Evolutionary conservation across 768 basidiomycete species (phyloP).

Genomic region (Harrya chromipes): DNA sequence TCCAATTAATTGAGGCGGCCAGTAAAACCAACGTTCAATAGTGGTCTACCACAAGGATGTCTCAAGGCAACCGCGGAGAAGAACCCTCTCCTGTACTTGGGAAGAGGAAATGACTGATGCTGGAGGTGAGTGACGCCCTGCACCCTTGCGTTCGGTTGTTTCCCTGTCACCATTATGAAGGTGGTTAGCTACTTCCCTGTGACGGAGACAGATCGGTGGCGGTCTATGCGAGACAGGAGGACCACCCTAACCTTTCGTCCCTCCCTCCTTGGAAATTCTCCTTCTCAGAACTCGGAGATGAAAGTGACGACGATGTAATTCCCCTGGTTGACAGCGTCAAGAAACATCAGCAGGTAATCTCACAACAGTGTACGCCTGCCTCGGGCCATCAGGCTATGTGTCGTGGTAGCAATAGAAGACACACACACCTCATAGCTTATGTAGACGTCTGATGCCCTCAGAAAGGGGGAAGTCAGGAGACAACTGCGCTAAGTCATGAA

Average conservation of each 20-base stretch:
- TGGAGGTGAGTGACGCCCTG: constrained; percentile 8
- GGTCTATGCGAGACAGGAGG: constrained; percentile 10
- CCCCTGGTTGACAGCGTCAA: constrained; percentile 5
- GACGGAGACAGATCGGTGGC: constrained; percentile 16
- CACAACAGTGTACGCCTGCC: constrained; percentile 3
- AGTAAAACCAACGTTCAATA: constrained; percentile 2
- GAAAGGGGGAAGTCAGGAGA: constrained; percentile 8
- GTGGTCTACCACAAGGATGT: constrained; percentile 21
- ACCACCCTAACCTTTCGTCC: constrained; percentile 10
- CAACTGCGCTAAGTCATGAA: constrained; percentile 7
- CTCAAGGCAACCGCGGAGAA: constrained; percentile 25
- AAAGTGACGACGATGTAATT: constrained; percentile 9
- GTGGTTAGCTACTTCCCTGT: background rate
- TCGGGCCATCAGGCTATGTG: constrained; percentile 22
- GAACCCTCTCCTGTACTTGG: constrained; percentile 1
- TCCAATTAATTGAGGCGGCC: constrained; percentile 24
- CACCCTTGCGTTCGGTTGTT: constrained; percentile 9
- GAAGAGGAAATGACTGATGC: constrained; percentile 11
- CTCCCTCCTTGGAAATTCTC: constrained; percentile 12
- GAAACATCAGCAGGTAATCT: constrained; percentile 10
- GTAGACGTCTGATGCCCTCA: constrained; percentile 14
- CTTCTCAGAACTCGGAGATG: constrained; percentile 23
- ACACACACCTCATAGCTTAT: constrained; percentile 10
- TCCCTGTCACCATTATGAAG: constrained; percentile 17
- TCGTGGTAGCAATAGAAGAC: constrained; percentile 22